A percentile compares a stretch with the other conserved stretches of the same genome.
Evolutionary conservation across 129 eudicot genomes (phyloP).

Genomic region (Deinandra increscens): DNA sequence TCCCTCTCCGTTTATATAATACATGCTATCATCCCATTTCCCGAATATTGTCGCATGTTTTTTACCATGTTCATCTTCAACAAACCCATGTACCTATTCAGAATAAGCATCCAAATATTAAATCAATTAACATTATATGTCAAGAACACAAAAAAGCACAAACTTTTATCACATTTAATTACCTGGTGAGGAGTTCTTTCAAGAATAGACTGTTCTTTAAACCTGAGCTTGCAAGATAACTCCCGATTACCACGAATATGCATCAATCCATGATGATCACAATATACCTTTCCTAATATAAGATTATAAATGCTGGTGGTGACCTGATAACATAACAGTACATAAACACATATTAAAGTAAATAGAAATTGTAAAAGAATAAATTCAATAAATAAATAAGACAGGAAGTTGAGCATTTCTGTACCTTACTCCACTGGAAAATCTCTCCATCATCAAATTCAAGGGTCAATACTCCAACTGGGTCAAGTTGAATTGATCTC

Average conservation of each 20-base stretch:
- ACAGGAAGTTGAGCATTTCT: neutral
- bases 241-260: constrained; percentile 42
- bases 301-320: constrained; percentile 58
- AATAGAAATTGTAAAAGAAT: neutral
- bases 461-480: constrained; percentile 53
- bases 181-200: constrained; percentile 60
- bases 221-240: constrained; percentile 53
- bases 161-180: constrained; percentile 8
- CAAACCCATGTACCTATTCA: constrained; percentile 68
- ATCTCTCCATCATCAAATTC: constrained; percentile 61
- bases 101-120: constrained; percentile 1
- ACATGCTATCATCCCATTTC: constrained; percentile 78
- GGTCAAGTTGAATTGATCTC: constrained; percentile 57
- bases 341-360: constrained; percentile 2
- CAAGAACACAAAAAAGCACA: neutral
- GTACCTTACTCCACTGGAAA: constrained; percentile 65
- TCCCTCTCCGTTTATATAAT: constrained; percentile 57
- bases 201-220: constrained; percentile 53
- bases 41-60: constrained; percentile 42
- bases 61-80: constrained; percentile 40
- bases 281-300: constrained; percentile 53
- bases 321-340: constrained; percentile 34
- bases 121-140: constrained; percentile 4
- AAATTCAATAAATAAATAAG: neutral
- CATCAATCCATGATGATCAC: constrained; percentile 68